phyloP scores from a whole-genome alignment of 148 eudicot genomes.

The Spergularia bocconei region DNA sequence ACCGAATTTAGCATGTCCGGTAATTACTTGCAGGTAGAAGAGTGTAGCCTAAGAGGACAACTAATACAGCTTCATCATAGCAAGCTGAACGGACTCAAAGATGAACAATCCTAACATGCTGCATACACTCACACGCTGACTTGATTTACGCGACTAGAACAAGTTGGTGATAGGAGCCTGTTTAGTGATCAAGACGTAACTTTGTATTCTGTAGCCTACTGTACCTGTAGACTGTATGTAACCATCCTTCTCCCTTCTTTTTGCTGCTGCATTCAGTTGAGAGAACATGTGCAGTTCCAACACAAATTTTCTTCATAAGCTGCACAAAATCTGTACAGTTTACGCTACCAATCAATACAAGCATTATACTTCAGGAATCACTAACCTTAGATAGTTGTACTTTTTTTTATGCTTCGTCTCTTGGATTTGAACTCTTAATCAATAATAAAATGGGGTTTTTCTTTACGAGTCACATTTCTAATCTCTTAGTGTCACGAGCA shows the following conservation, averaged over 20 bases:
- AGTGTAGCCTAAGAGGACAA: conserved; percentile 71
- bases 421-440: no score
- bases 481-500: no score
- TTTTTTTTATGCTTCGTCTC: no score
- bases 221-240: conserved; percentile 17
- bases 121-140: background rate
- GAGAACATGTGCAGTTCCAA: conserved; percentile 3
- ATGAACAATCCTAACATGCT: conserved; percentile 12
- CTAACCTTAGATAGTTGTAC: no score
- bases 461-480: no score
- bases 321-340: conserved; percentile 30
- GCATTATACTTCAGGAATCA: conserved; percentile 1
- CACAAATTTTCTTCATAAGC: background rate
- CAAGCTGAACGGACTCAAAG: conserved; percentile 15
- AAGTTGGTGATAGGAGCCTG: conserved; percentile 3
- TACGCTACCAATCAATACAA: conserved; percentile 2
- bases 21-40: conserved; percentile 49
- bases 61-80: conserved; percentile 41
- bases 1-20: background rate
- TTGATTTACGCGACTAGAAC: conserved; percentile 7
- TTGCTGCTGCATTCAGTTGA: background rate
- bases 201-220: background rate
- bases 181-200: background rate
- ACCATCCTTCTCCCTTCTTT: conserved; percentile 16
- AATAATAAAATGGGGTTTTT: background rate